Percentiles rank a stretch among this genome's conserved stretches.
Evolutionary conservation across 257 asterid species (phyloP).

Genomic region (Anisodus acutangulus): DNA sequence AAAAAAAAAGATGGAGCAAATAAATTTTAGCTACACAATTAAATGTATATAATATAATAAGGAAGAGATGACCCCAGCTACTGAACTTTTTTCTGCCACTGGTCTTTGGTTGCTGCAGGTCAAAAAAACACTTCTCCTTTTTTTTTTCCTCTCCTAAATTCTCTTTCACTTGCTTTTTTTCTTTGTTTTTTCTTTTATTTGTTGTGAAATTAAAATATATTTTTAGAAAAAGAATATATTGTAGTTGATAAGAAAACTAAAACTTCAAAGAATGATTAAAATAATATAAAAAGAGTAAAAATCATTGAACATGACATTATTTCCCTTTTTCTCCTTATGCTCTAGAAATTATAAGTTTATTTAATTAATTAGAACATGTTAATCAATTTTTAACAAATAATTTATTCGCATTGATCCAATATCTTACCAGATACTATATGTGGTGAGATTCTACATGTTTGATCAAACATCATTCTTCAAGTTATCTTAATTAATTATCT

Average conservation of each 20-base stretch:
- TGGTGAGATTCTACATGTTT: neutral
- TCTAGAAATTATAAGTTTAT: neutral
- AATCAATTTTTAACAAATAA: neutral
- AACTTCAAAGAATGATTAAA: neutral
- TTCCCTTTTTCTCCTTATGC: neutral
- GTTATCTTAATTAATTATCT: neutral
- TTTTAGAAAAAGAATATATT: neutral
- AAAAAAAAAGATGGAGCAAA: neutral
- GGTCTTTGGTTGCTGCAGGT: neutral
- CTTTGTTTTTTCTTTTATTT: neutral
- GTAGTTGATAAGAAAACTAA: slow-evolving; percentile 11
- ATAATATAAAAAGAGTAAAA: neutral
- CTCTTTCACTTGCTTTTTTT: neutral
- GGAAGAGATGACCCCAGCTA: neutral
- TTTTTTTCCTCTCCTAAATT: neutral
- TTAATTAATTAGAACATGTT: neutral
- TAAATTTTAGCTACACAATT: neutral
- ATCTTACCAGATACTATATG: neutral
- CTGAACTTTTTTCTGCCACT: neutral
- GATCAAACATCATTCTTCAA: slow-evolving; percentile 15
- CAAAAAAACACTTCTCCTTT: slow-evolving; percentile 17
- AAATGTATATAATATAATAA: neutral
- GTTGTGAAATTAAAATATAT: neutral
- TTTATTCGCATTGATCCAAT: neutral
- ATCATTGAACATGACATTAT: neutral